Conservation (phyloP, 441 rosid genomes). For the Theobroma grandiflorum region DNA sequence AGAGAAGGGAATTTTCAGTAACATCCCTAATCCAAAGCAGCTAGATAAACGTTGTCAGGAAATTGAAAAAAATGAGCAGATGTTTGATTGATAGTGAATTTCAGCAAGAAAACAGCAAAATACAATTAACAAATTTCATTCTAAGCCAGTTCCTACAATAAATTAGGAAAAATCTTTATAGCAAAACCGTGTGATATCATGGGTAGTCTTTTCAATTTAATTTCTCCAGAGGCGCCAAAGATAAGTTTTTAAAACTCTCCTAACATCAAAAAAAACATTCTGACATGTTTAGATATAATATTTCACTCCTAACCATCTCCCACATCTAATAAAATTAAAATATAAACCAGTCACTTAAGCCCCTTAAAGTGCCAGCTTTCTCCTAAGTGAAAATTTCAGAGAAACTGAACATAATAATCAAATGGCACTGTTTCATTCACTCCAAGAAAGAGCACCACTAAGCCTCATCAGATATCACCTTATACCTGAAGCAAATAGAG, state of each 20-base stretch:
- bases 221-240: not conserved
- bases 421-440: not conserved
- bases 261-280: too few species aligned
- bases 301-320: not conserved
- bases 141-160: not conserved
- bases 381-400: not conserved
- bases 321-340: not conserved
- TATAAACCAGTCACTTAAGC: not conserved
- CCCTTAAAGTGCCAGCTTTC: not conserved
- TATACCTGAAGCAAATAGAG: not conserved
- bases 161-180: not conserved
- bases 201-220: not conserved
- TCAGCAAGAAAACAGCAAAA: conserved; percentile 4
- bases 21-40: not conserved
- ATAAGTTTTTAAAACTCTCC: not conserved
- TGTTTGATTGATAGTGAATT: not conserved
- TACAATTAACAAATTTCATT: not conserved
- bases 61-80: not conserved
- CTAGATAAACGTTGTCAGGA: not conserved
- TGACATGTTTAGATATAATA: too few species aligned
- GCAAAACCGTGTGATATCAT: not conserved
- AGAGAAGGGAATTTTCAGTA: conserved; percentile 22
- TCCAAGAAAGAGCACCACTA: not conserved
- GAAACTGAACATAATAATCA: not conserved
- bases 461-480: not conserved